phyloP scores from a whole-genome alignment of 306 rosid species.

The Citrullus mucosospermus region DNA sequence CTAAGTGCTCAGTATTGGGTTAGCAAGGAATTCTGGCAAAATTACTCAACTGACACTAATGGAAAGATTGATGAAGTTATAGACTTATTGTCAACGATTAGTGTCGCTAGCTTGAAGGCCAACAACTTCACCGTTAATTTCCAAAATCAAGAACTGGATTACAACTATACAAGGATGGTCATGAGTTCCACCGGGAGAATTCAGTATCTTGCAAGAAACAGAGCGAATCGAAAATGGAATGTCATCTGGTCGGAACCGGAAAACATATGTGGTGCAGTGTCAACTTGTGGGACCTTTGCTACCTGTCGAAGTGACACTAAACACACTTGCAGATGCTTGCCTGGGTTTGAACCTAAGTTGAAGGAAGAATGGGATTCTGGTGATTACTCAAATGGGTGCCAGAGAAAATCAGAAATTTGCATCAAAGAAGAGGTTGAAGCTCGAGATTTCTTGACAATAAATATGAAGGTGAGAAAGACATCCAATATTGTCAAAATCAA shows the following conservation, averaged over 20 bases:
- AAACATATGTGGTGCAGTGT: slow-evolving; percentile 30
- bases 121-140: not conserved
- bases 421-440: not conserved
- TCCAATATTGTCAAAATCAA: slow-evolving; percentile 1
- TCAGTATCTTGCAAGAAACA: slow-evolving; percentile 22
- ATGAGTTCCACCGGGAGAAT: slow-evolving; percentile 20
- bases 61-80: not conserved
- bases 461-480: slow-evolving; percentile 1
- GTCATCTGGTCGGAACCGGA: slow-evolving; percentile 40
- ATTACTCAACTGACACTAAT: not conserved
- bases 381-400: slow-evolving; percentile 45
- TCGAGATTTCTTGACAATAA: not conserved
- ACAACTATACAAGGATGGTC: not conserved
- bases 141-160: not conserved
- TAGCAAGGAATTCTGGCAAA: not conserved
- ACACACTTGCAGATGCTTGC: slow-evolving; percentile 36
- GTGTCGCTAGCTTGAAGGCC: not conserved
- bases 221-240: slow-evolving; percentile 18
- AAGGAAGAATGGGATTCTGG: slow-evolving; percentile 21
- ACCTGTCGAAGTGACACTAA: slow-evolving; percentile 22
- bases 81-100: not conserved
- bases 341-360: slow-evolving; percentile 24
- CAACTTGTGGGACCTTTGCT: slow-evolving; percentile 40
- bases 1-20: not conserved
- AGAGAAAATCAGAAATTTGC: slow-evolving; percentile 27